Evolutionary conservation across 768 basidiomycete genomes (phyloP).

Genomic region (Amyloporia xantha): DNA sequence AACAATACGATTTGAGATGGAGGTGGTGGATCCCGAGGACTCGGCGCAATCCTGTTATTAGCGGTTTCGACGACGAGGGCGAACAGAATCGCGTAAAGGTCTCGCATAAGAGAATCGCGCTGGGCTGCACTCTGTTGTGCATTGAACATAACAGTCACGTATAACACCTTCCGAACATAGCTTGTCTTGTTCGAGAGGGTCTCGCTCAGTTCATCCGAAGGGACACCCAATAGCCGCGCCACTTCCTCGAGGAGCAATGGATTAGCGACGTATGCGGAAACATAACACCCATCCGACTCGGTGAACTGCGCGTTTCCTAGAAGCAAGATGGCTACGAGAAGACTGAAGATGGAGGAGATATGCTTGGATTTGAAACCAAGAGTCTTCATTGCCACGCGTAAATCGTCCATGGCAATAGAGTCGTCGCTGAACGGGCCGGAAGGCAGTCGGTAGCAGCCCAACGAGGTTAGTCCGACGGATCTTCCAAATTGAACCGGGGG

Average conservation of each 20-base stretch:
- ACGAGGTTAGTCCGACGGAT: slow-evolving; percentile 83
- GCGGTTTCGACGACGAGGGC: slow-evolving; percentile 83
- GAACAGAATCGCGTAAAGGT: slow-evolving; percentile 86
- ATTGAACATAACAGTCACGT: slow-evolving; percentile 76
- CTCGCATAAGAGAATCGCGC: slow-evolving; percentile 72
- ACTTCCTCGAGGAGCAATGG: slow-evolving; percentile 54
- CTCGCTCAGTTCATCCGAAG: slow-evolving; percentile 71
- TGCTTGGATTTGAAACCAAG: slow-evolving; percentile 93
- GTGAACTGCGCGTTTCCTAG: slow-evolving; percentile 78
- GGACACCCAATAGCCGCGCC: slow-evolving; percentile 68
- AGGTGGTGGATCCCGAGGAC: slow-evolving; percentile 47
- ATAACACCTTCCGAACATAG: slow-evolving; percentile 84
- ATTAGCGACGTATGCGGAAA: slow-evolving; percentile 52
- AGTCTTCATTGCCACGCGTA: slow-evolving; percentile 71
- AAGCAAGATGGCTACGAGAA: slow-evolving; percentile 75
- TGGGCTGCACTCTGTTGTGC: slow-evolving; percentile 67
- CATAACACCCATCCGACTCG: slow-evolving; percentile 61
- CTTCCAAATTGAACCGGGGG: slow-evolving; percentile 69
- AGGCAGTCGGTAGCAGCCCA: slow-evolving; percentile 86
- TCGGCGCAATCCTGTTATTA: slow-evolving; percentile 68
- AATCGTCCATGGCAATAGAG: slow-evolving; percentile 72
- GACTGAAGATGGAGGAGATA: slow-evolving; percentile 70
- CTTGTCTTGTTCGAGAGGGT: slow-evolving; percentile 82
- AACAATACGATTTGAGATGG: slow-evolving; percentile 65
- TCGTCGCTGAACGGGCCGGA: slow-evolving; percentile 86